phyloP scores from a whole-genome alignment of 805 yeast genomes.

The Saccharomycopsis schoenii region DNA sequence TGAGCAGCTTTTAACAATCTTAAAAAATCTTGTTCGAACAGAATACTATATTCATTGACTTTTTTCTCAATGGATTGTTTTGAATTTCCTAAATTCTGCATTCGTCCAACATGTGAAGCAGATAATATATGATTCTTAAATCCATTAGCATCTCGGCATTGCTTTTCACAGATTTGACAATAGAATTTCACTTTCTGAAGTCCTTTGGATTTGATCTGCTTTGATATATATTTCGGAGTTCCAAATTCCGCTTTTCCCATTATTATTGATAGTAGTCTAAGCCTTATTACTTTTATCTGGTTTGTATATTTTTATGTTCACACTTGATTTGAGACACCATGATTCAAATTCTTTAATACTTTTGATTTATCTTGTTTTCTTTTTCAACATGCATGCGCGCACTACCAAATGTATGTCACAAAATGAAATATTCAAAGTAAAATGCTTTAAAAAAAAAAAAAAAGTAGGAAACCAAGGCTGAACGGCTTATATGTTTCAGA shows the following conservation, averaged over 20 bases:
- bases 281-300: not conserved
- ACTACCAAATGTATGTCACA: not conserved
- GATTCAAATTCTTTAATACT: not conserved
- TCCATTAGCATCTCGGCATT: constrained; percentile 94
- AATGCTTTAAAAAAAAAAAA: too few species aligned
- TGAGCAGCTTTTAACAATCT: constrained; percentile 54
- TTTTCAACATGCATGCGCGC: constrained; percentile 1
- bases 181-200: constrained; percentile 79
- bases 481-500: not conserved
- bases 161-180: constrained; percentile 87
- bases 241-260: constrained; percentile 56
- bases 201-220: constrained; percentile 72
- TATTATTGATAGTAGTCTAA: too few species aligned
- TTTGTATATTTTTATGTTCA: not conserved
- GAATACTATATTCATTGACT: constrained; percentile 47
- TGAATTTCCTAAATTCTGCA: constrained; percentile 37
- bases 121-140: constrained; percentile 81
- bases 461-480: not conserved
- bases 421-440: not conserved
- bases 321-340: not conserved
- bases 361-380: not conserved
- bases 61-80: constrained; percentile 24
- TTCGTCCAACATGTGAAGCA: constrained; percentile 61
- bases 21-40: constrained; percentile 58
- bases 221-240: constrained; percentile 61